A percentile compares a stretch with the other conserved stretches of the same genome.
Evolutionary conservation across 208 protist genomes (phyloP).

Genomic region (Endotrypanum monterogeii): DNA sequence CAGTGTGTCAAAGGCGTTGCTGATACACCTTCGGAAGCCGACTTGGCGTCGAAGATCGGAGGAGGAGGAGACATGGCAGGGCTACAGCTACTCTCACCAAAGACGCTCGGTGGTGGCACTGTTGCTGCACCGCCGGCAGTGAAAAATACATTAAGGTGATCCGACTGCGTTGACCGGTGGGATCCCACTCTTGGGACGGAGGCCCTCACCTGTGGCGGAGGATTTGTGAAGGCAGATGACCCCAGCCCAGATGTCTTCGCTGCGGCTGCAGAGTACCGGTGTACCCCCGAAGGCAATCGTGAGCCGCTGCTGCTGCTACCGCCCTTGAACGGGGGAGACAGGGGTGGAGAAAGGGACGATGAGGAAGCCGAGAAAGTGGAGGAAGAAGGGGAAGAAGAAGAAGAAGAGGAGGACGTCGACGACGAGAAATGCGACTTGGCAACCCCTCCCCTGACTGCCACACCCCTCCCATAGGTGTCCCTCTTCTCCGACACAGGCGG

Average conservation of each 20-base stretch:
- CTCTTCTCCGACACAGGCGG: background rate
- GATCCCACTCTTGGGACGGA: background rate
- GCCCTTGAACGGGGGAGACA: conserved; percentile 2
- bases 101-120: conserved; percentile 10
- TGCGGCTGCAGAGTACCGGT: background rate
- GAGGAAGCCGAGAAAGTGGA: background rate
- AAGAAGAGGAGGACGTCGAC: conserved; percentile 1
- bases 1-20: background rate
- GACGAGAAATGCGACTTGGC: background rate
- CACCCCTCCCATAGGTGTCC: background rate
- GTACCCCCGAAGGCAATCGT: background rate
- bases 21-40: background rate
- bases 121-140: background rate
- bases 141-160: conserved; percentile 19
- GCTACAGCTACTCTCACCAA: background rate
- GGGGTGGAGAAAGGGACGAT: background rate
- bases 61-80: conserved; percentile 4
- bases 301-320: conserved; percentile 6
- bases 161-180: background rate
- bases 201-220: background rate
- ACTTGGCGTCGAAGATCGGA: background rate
- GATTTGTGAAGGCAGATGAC: background rate
- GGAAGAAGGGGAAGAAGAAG: background rate
- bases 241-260: conserved; percentile 1
- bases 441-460: background rate